Evolutionary conservation across 345 rosid species (phyloP).

Genomic region (Hibiscus tridactylites): DNA sequence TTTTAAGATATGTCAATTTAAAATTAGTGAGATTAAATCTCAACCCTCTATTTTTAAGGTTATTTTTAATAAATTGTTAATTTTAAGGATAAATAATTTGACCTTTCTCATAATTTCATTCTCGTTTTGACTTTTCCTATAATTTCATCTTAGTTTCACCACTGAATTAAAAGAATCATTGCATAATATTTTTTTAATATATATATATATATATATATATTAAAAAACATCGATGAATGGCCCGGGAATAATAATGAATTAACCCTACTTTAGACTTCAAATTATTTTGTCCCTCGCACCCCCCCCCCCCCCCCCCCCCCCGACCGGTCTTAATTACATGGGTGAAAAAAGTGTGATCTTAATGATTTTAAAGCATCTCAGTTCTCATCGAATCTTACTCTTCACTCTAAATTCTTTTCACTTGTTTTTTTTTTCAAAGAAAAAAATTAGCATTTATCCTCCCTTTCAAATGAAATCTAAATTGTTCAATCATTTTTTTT

Average conservation of each 20-base stretch:
- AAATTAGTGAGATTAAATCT: too few species aligned
- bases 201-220: too few species aligned
- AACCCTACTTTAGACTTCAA: constrained; percentile 14
- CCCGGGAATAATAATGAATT: not conserved
- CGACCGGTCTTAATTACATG: constrained; percentile 2
- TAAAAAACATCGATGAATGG: not conserved
- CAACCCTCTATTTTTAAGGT: too few species aligned
- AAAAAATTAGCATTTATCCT: not conserved
- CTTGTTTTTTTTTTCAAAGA: not conserved
- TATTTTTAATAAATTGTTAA: too few species aligned
- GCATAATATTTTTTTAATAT: too few species aligned
- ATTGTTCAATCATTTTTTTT: too few species aligned
- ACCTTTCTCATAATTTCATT: too few species aligned
- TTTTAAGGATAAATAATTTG: too few species aligned
- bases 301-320: not conserved
- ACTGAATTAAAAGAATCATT: too few species aligned
- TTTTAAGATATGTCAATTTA: too few species aligned
- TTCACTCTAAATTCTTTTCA: not conserved
- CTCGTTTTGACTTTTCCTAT: too few species aligned
- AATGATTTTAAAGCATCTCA: not conserved
- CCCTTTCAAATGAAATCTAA: not conserved
- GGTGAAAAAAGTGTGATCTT: not conserved
- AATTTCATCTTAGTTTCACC: too few species aligned
- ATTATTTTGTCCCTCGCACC: constrained; percentile 19
- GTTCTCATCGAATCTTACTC: not conserved